phyloP scores from a whole-genome alignment of 2,329 filamentous ascomycete species.

The Fusarium sp. region DNA sequence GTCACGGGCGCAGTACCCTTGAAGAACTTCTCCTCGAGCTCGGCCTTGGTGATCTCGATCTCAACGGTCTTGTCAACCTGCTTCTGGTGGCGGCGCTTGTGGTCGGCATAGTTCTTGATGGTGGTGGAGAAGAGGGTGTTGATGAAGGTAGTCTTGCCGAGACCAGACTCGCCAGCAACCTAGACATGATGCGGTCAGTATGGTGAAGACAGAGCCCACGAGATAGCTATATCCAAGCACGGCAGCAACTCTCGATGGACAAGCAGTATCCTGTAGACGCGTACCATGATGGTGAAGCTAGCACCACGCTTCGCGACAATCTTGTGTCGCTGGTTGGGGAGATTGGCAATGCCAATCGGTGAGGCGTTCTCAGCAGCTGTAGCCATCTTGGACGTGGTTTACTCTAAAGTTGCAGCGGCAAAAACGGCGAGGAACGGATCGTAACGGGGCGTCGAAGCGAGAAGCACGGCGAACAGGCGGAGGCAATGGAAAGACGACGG shows the following conservation, averaged over 20 bases:
- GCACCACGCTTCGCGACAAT: constrained; percentile 88
- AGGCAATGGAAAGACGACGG: constrained; percentile 36
- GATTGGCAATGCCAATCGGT: constrained; percentile 80
- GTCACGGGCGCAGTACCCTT: constrained; percentile 75
- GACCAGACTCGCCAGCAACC: constrained; percentile 97
- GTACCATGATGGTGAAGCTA: constrained; percentile 99
- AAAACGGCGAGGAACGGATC: constrained; percentile 12
- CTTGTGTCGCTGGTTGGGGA: constrained; percentile 81
- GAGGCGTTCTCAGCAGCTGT: constrained; percentile 69
- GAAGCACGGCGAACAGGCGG: constrained; percentile 33
- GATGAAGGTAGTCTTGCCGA: constrained; percentile 99
- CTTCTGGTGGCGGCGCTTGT: constrained; percentile 99
- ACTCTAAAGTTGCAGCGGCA: constrained; percentile 13
- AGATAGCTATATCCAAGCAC: neutral
- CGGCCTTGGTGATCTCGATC: constrained; percentile 99
- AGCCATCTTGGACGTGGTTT: constrained; percentile 60
- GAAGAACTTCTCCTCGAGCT: constrained; percentile 99
- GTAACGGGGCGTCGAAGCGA: constrained; percentile 15
- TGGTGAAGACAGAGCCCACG: constrained; percentile 2
- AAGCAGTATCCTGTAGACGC: constrained; percentile 37
- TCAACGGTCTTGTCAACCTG: constrained; percentile 99
- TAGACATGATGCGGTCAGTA: constrained; percentile 52
- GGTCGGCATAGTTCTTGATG: constrained; percentile 99
- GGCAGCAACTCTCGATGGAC: neutral
- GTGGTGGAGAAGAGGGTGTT: constrained; percentile 99